Percentiles rank a stretch among this genome's conserved stretches.
These are phyloP conservation scores for Aspergillus wentii DNA, from an alignment of 495 filamentous ascomycete genomes.

Conservation along the genomic window DNA sequence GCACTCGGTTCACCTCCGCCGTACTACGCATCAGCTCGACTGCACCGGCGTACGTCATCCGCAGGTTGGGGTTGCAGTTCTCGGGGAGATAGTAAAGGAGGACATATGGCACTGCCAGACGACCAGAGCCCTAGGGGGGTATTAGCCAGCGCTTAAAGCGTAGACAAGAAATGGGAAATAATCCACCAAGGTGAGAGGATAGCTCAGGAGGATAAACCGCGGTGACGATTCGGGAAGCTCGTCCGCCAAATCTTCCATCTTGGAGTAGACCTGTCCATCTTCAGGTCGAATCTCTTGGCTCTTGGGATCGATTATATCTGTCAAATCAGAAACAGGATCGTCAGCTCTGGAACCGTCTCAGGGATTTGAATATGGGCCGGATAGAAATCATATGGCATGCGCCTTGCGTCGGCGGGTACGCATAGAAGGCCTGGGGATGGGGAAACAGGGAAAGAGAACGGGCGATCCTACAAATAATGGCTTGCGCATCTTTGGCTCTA, in stretches of 20 bases:
- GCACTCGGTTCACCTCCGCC: conserved; percentile 73
- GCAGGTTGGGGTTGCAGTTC: conserved; percentile 75
- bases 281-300: conserved; percentile 78
- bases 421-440: conserved; percentile 1
- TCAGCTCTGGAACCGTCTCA: no score
- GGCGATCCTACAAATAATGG: conserved; percentile 85
- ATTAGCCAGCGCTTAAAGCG: neutral
- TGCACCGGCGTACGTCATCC: conserved; percentile 93
- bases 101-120: conserved; percentile 76
- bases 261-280: conserved; percentile 72
- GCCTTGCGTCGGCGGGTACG: no score
- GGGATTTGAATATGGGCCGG: no score
- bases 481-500: conserved; percentile 80
- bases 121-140: conserved; percentile 49
- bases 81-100: conserved; percentile 88
- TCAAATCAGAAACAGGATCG: conserved; percentile 5
- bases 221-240: conserved; percentile 92
- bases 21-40: conserved; percentile 93
- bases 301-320: conserved; percentile 70
- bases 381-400: neutral
- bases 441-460: neutral
- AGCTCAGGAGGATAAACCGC: conserved; percentile 82
- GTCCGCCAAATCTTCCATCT: conserved; percentile 72
- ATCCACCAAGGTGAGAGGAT: conserved; percentile 76
- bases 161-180: neutral